A percentile compares a stretch with the other conserved stretches of the same genome.
Conservation (phyloP, 2,329 filamentous ascomycete genomes). For the Aspergillus ruber region DNA sequence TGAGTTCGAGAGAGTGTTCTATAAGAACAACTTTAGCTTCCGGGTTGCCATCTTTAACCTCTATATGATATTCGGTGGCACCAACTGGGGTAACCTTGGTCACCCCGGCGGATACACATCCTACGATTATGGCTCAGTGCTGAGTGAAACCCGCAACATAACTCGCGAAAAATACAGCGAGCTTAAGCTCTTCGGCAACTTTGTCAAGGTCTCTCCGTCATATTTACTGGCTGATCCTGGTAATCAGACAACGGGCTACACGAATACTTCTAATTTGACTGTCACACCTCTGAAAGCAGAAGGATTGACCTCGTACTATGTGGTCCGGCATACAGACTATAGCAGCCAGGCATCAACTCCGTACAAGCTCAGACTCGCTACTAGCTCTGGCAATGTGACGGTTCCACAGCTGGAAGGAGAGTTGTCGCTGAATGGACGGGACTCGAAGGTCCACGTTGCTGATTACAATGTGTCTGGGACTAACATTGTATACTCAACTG, state of each 20-base stretch:
- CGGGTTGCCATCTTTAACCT: conserved; percentile 63
- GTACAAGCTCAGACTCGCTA: conserved; percentile 57
- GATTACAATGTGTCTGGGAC: conserved; percentile 37
- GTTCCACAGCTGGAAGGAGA: conserved; percentile 36
- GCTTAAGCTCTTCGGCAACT: conserved; percentile 68
- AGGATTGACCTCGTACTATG: conserved; percentile 50
- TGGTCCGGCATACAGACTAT: conserved; percentile 62
- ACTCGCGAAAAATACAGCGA: conserved; percentile 72
- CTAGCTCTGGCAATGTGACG: conserved; percentile 33
- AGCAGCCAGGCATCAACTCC: conserved; percentile 50
- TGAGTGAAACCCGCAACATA: conserved; percentile 63
- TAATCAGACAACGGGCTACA: conserved; percentile 35
- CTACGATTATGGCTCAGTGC: conserved; percentile 58
- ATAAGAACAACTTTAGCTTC: conserved; percentile 66
- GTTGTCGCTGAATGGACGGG: conserved; percentile 35
- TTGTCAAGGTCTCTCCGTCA: conserved; percentile 64
- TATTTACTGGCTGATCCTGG: conserved; percentile 58
- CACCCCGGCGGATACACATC: conserved; percentile 60
- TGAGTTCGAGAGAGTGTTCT: conserved; percentile 72
- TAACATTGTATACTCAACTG: conserved; percentile 39
- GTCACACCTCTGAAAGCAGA: conserved; percentile 57
- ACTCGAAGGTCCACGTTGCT: conserved; percentile 40
- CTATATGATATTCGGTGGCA: conserved; percentile 75
- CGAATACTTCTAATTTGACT: conserved; percentile 50
- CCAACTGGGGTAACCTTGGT: conserved; percentile 76